Evolutionary conservation across 2,329 filamentous ascomycete species (phyloP), one percentile per base, ranked within the genome.

Genomic region (Beauveria medogensis): DNA sequence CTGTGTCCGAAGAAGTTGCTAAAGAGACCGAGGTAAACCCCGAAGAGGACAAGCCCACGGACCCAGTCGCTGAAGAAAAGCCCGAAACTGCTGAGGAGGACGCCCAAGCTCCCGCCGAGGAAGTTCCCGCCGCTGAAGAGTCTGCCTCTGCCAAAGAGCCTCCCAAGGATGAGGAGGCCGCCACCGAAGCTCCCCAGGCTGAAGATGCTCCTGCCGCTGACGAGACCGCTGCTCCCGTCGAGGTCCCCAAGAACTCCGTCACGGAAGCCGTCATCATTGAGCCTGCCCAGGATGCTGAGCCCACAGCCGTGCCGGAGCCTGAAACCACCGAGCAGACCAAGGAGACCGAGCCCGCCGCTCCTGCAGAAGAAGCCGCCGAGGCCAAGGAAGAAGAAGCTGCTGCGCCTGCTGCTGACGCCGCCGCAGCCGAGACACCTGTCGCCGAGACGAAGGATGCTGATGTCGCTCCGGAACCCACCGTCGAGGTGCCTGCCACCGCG

Each of bases 101-200:
- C 14, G 26, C 18, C 16, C 5, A 28, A 20, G 18, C 50, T 26
- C n/a, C 48, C 10, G 10, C 40, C 7, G 40, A 60, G 20, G 41
- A 37, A 12, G 60, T 28, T 20, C 37, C 34, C 10, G 44, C 58
- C 30, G 59, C 55, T 10, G 64, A 67, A 50, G 61, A 55, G 7
- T 14, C 37, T 7, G 8, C 9, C 2, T 9, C 22, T 22, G 34
- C 28, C 3, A 22, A 48, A 41, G 55, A 46, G 6, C n/a, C 54
- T 24, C 44, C 65, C 47, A 63, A 63, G 46, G 69, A 66, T 59
- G 60, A 24, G 14, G 44, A 52, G n/a, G 6, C 24, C 12, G 10
- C n/a, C 18, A 1, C 18, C 9, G 43, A 43, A 3, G 20, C 54
- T 18, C 44, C 65, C 47, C 61, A 64, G 26, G 12, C 12, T 12